Conservation (phyloP, 2,329 filamentous ascomycete species). For the Podosphaera xanthii region DNA sequence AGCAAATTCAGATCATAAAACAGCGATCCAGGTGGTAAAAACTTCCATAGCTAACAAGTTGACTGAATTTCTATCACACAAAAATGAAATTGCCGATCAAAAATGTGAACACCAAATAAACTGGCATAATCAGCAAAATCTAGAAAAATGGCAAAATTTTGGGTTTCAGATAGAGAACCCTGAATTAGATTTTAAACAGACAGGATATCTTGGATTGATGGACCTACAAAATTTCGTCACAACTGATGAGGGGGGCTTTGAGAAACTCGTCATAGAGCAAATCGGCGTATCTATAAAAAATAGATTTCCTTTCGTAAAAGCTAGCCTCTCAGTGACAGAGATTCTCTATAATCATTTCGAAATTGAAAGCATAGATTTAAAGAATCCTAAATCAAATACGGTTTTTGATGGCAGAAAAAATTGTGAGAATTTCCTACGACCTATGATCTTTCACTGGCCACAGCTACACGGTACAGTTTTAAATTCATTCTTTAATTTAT, state of each 20-base stretch:
- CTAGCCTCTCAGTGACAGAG: slow-evolving; percentile 66
- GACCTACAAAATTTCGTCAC: slow-evolving; percentile 83
- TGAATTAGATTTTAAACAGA: slow-evolving; percentile 59
- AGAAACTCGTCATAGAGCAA: slow-evolving; percentile 81
- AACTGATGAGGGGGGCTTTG: slow-evolving; percentile 78
- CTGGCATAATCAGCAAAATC: slow-evolving; percentile 51
- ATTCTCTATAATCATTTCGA: slow-evolving; percentile 93
- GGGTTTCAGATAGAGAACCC: slow-evolving; percentile 86
- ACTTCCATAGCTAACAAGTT: slow-evolving; percentile 40
- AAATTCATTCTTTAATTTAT: slow-evolving; percentile 72
- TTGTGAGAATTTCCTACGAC: slow-evolving; percentile 69
- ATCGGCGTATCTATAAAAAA: slow-evolving; percentile 45
- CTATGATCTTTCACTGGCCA: slow-evolving; percentile 80
- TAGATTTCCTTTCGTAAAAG: slow-evolving; percentile 68
- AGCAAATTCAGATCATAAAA: slow-evolving; percentile 68
- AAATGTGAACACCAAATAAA: slow-evolving; percentile 19
- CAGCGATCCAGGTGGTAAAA: slow-evolving; percentile 56
- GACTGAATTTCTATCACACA: neutral
- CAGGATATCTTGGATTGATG: slow-evolving; percentile 91
- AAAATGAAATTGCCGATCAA: neutral
- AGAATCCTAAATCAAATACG: slow-evolving; percentile 56
- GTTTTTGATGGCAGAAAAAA: slow-evolving; percentile 51
- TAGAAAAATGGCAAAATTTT: slow-evolving; percentile 78
- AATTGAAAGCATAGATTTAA: slow-evolving; percentile 60
- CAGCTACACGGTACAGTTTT: slow-evolving; percentile 67